phyloP scores from a whole-genome alignment of 176 grass and related monocot genomes.

The Olyra latifolia region DNA sequence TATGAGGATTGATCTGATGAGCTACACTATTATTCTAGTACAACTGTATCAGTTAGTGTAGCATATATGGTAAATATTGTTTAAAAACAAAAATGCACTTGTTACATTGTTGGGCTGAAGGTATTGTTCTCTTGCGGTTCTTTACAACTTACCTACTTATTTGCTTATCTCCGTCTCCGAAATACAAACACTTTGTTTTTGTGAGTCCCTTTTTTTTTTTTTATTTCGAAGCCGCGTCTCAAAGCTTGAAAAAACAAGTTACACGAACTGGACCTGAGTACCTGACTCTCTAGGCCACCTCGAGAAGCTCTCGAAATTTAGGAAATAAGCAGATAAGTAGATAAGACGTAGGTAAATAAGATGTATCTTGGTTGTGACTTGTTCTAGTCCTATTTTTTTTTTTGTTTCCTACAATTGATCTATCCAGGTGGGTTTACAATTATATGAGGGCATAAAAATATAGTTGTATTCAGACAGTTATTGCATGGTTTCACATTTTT shows the following conservation, averaged over 20 bases:
- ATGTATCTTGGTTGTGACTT: background rate
- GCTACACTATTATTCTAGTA: background rate
- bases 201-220: no score
- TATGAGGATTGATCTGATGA: background rate
- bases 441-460: background rate
- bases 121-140: background rate
- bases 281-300: no score
- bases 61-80: background rate
- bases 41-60: background rate
- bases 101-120: background rate
- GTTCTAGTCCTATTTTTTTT: background rate
- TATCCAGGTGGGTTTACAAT: background rate
- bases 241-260: no score
- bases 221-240: no score
- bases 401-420: constrained; percentile 7
- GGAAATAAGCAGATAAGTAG: background rate
- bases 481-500: background rate
- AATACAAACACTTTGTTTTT: no score
- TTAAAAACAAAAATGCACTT: background rate
- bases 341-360: no score
- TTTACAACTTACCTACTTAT: no score
- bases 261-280: no score
- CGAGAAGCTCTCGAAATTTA: no score
- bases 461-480: background rate
- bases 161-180: no score